Evolutionary conservation across 2,329 filamentous ascomycete genomes (phyloP).

Genomic region (Colletotrichum falcatum): DNA sequence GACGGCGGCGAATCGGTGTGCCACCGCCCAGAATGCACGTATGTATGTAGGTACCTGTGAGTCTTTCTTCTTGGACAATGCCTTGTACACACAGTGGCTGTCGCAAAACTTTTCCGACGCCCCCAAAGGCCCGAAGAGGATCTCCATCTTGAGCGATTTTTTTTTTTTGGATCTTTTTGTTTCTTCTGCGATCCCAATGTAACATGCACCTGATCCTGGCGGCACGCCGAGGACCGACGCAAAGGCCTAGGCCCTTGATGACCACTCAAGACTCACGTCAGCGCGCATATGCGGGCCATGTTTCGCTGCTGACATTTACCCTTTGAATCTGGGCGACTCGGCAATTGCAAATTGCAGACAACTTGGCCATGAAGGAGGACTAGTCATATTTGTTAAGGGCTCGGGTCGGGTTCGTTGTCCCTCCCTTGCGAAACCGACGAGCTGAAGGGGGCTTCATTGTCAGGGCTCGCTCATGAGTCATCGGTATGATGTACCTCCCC

Average conservation of each 20-base stretch:
- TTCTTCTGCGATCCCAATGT: not conserved
- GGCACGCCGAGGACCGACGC: conserved; percentile 12
- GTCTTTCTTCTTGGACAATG: conserved; percentile 14
- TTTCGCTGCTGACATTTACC: not conserved
- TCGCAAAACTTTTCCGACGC: not conserved
- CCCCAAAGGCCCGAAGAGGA: conserved; percentile 12
- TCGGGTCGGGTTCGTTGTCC: not conserved
- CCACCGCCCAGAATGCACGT: conserved; percentile 1
- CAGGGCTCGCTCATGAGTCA: not conserved
- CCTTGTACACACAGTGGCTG: too few species aligned
- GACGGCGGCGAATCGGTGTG: conserved; percentile 17
- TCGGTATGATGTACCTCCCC: not conserved
- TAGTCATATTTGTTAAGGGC: conserved; percentile 25
- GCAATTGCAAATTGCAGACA: not conserved
- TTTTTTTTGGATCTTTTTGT: too few species aligned
- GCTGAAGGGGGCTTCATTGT: too few species aligned
- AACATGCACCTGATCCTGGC: conserved; percentile 8
- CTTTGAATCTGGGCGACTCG: conserved; percentile 3
- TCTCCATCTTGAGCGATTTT: conserved; percentile 31
- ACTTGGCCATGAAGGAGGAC: not conserved
- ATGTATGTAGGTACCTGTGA: not conserved
- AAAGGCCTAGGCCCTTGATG: conserved; percentile 12
- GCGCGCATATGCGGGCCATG: conserved; percentile 9
- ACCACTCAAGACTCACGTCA: not conserved
- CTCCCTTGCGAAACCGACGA: conserved; percentile 5